Conservation (phyloP, 371 early-diverging fungal genomes). For the Scutellospora calospora region DNA sequence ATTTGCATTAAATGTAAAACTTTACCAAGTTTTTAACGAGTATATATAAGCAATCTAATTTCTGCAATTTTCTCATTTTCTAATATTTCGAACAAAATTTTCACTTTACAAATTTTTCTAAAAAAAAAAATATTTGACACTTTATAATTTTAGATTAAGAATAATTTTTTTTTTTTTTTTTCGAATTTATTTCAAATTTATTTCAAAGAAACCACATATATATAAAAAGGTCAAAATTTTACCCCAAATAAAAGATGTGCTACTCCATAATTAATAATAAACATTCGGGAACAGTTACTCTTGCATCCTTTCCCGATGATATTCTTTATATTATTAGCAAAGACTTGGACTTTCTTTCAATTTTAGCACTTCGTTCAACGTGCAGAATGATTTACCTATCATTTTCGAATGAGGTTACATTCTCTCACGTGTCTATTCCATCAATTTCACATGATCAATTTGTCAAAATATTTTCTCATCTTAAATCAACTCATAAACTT, state of each 20-base stretch:
- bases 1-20: conserved; percentile 27
- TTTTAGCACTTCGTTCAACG: neutral
- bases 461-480: neutral
- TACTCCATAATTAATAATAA: too few species aligned
- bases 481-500: neutral
- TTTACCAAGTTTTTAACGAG: neutral
- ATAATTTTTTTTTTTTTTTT: too few species aligned
- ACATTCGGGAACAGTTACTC: neutral
- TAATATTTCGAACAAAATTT: too few species aligned
- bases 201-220: too few species aligned
- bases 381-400: neutral
- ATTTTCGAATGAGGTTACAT: neutral
- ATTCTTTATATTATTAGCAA: conserved; percentile 12
- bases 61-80: too few species aligned
- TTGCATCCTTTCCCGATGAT: conserved; percentile 14
- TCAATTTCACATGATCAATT: neutral
- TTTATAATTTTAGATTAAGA: too few species aligned
- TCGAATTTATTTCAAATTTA: too few species aligned
- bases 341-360: conserved; percentile 24
- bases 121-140: too few species aligned
- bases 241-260: too few species aligned
- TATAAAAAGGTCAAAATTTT: too few species aligned
- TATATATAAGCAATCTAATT: too few species aligned
- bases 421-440: neutral
- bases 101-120: too few species aligned